phyloP scores from a whole-genome alignment of 306 rosid genomes.

The Trifolium dubium region DNA sequence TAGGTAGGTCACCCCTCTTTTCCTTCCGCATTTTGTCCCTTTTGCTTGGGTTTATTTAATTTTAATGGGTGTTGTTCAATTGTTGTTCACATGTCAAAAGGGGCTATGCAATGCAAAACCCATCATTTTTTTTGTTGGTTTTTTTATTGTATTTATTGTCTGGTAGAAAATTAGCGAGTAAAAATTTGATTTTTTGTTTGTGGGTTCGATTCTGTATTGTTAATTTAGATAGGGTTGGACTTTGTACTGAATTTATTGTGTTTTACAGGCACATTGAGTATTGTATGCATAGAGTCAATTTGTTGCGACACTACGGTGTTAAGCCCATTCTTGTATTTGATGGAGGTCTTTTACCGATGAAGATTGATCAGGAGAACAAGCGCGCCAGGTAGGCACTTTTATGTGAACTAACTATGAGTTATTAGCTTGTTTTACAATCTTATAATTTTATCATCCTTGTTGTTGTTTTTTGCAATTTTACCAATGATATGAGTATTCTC shows the following conservation, averaged over 20 bases:
- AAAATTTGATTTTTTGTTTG: not conserved
- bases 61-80: too few relatives aligned
- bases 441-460: not conserved
- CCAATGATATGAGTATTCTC: slow-evolving; percentile 35
- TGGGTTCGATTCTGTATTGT: not conserved
- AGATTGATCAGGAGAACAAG: slow-evolving; percentile 88
- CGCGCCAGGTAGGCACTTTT: slow-evolving; percentile 64
- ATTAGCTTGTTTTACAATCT: slow-evolving; percentile 22
- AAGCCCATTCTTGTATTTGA: slow-evolving; percentile 93
- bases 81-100: too few relatives aligned
- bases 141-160: not conserved
- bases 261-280: slow-evolving; percentile 84
- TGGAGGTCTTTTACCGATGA: slow-evolving; percentile 96
- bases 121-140: not conserved
- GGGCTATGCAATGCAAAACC: too few relatives aligned
- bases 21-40: not conserved
- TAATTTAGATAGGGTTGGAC: not conserved
- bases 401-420: slow-evolving; percentile 4
- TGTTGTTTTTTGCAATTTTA: slow-evolving; percentile 7
- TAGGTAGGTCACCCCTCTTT: slow-evolving; percentile 51
- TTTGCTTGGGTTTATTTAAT: not conserved
- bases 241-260: slow-evolving; percentile 6
- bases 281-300: slow-evolving; percentile 90
- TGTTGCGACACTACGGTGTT: slow-evolving; percentile 74
- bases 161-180: not conserved